Percentiles rank a stretch among this genome's conserved stretches.
Evolutionary conservation across 2,329 filamentous ascomycete species (phyloP).

Genomic region (Truncatella angustata): DNA sequence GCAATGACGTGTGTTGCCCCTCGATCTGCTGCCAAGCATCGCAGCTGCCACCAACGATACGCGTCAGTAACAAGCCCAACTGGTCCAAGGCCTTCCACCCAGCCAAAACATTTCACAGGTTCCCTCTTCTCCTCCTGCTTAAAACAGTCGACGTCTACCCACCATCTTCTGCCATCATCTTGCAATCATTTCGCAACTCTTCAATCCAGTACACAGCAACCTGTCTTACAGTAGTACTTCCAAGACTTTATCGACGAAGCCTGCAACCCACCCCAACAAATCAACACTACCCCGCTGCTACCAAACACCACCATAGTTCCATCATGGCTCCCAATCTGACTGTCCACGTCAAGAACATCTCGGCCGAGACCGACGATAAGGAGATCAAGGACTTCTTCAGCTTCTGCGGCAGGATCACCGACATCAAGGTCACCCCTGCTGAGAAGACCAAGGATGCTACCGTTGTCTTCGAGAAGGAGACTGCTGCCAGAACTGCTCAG

Average conservation of each 20-base stretch:
- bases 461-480: constrained; percentile 97
- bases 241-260: too few relatives aligned
- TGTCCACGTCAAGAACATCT: constrained; percentile 89
- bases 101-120: not conserved
- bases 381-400: constrained; percentile 97
- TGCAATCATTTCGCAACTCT: too few relatives aligned
- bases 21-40: constrained; percentile 11
- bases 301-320: not conserved
- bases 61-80: not conserved
- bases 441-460: constrained; percentile 76
- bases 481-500: constrained; percentile 93
- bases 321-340: constrained; percentile 59
- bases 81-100: not conserved
- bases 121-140: not conserved
- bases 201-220: too few relatives aligned
- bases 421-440: constrained; percentile 68
- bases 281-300: not conserved
- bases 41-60: constrained; percentile 11
- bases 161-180: too few relatives aligned
- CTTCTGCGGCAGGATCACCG: constrained; percentile 92
- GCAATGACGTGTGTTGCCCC: constrained; percentile 21
- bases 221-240: too few relatives aligned
- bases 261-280: not conserved
- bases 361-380: constrained; percentile 76
- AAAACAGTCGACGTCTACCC: too few relatives aligned